A percentile compares a stretch with the other conserved stretches of the same genome.
phyloP scores from a whole-genome alignment of 345 rosid species.

The Nasturtium officinale region DNA sequence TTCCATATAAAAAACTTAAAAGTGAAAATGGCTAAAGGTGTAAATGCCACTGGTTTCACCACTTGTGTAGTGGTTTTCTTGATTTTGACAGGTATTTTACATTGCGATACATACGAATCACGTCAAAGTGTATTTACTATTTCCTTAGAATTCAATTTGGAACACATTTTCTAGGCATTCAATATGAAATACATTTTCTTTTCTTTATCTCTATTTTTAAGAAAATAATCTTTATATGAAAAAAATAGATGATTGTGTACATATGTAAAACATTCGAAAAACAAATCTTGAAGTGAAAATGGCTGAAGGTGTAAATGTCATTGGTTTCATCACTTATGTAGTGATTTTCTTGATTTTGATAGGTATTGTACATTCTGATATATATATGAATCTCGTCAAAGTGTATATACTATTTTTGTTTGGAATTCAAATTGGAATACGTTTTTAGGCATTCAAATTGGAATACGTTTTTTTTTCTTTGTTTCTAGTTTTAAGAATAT shows the following conservation, averaged over 20 bases:
- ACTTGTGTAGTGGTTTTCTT: slow-evolving; percentile 14
- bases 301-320: not conserved
- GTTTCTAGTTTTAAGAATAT: too few relatives aligned
- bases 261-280: not conserved
- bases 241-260: not conserved
- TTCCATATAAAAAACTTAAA: too few relatives aligned
- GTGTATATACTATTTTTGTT: not conserved
- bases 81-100: slow-evolving; percentile 3
- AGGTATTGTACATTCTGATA: not conserved
- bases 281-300: not conserved
- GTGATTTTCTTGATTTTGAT: slow-evolving; percentile 13
- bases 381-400: not conserved
- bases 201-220: too few relatives aligned
- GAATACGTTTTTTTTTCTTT: too few relatives aligned
- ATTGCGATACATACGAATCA: not conserved
- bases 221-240: not conserved
- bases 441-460: too few relatives aligned
- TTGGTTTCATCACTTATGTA: not conserved
- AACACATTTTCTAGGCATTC: too few relatives aligned
- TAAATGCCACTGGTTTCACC: not conserved
- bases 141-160: too few relatives aligned
- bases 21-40: slow-evolving; percentile 10
- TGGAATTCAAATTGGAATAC: too few relatives aligned
- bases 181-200: too few relatives aligned
- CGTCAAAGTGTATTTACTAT: too few relatives aligned